Percentiles rank a stretch among this genome's conserved stretches.
phyloP scores from a whole-genome alignment of 2,329 filamentous ascomycete genomes.

The Macrophomina tecta region DNA sequence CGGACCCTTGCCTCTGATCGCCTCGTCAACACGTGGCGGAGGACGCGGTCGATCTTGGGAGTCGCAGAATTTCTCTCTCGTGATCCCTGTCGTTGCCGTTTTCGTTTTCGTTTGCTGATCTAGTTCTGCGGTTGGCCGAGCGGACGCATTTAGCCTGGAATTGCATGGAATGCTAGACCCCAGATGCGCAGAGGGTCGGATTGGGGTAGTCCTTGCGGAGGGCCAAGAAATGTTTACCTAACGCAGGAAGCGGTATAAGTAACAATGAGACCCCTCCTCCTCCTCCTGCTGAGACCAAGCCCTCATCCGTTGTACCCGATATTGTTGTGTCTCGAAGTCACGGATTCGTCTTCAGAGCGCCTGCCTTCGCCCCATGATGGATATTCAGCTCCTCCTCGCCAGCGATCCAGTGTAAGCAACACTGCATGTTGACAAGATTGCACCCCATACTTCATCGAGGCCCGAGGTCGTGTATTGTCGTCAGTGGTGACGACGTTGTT shows the following conservation, averaged over 20 bases:
- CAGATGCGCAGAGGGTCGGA: conserved; percentile 7
- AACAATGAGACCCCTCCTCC: neutral
- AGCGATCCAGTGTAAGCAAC: neutral
- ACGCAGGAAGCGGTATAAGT: conserved; percentile 4
- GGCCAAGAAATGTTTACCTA: neutral
- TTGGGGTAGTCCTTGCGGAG: conserved; percentile 1
- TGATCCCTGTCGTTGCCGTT: neutral
- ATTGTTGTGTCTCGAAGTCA: neutral
- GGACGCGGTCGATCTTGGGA: conserved; percentile 6
- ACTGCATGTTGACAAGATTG: neutral
- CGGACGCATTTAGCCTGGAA: conserved; percentile 14
- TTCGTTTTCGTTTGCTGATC: neutral
- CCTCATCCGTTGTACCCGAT: neutral
- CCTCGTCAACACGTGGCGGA: conserved; percentile 13
- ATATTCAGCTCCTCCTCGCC: neutral
- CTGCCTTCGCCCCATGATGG: neutral
- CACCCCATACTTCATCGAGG: neutral
- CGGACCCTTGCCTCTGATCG: neutral
- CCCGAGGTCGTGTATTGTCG: neutral
- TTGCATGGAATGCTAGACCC: neutral
- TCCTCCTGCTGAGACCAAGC: neutral
- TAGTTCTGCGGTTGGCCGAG: neutral
- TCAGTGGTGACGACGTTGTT: neutral
- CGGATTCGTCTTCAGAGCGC: neutral
- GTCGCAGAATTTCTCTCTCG: neutral